Evolutionary conservation across 2,329 filamentous ascomycete species (phyloP), one percentile per base, ranked within the genome.

Genomic region (Colletotrichum sp.): DNA sequence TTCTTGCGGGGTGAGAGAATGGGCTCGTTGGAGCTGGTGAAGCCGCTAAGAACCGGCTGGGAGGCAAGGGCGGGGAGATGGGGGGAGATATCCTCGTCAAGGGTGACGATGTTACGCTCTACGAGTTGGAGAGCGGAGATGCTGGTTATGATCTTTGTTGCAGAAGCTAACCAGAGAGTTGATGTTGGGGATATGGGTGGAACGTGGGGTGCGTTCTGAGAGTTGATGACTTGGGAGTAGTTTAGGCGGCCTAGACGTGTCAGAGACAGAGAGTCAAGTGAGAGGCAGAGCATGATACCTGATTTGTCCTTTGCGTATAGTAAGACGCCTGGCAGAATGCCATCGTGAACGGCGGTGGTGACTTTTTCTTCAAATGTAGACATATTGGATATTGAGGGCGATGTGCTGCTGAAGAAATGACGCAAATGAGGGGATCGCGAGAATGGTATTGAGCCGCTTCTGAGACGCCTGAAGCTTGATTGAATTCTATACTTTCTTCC

Each of bases 101-200:
- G 82, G 5, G 78, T 81, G 11, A 90, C 78, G 9, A 86, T 80
- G 3, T 87, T 87, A 9, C 88, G 84, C 39, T 92, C 90, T 5
- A 92, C 88, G 67, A 88, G 87, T 75, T 91, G 88, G 32, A 92
- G 79, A 2, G 86, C 86, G 6, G 90, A 87, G 65, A 92, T 86
- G 2, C 87, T 86, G 5, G 90, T 86, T 64, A 90, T 76, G 5
- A 92, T 81, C 76, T 88, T 88, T 44, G 82, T 85, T 8, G 81
- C 82, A 6, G 84, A 86, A 6, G 83, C 84, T 0, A 87, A 72
- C 69, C 72, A 85, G 6, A 86, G 62, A 39, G 61, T 52, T 29
- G 55, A 36, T 19, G 65, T 29, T 19, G 71, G 8, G 22, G 36
- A 15, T 9, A 73, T 19, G 13, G 12, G 2, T 8, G 55, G 63